These are phyloP conservation scores for Rhodotorula taiwanensis DNA, from an alignment of 768 basidiomycete genomes.

Conservation along the genomic window DNA sequence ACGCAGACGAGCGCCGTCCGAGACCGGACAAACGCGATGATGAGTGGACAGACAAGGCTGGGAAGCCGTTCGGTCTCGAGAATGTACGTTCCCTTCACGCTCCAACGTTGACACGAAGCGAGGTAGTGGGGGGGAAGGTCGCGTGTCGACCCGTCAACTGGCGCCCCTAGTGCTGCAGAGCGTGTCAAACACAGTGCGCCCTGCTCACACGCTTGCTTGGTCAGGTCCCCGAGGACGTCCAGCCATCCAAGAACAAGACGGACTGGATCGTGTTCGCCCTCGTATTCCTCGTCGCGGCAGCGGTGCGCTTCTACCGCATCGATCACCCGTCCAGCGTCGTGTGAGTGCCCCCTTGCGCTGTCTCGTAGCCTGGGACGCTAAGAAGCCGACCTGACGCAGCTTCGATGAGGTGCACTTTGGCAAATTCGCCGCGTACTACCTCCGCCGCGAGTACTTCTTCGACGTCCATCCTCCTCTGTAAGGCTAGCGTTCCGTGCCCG, in stretches of 20 bases:
- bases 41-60: neutral
- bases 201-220: neutral
- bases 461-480: slow-evolving; percentile 91
- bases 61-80: slow-evolving; percentile 22
- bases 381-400: slow-evolving; percentile 12
- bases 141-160: neutral
- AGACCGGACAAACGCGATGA: slow-evolving; percentile 27
- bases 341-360: no score
- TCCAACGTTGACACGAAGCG: no score
- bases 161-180: neutral
- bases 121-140: no score
- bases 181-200: no score
- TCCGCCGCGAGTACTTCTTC: slow-evolving; percentile 90
- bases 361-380: no score
- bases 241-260: slow-evolving; percentile 11
- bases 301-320: slow-evolving; percentile 41
- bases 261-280: slow-evolving; percentile 19
- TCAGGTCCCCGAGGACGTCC: slow-evolving; percentile 22
- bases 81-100: slow-evolving; percentile 4
- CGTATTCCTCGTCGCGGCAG: slow-evolving; percentile 27
- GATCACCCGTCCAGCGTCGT: slow-evolving; percentile 42
- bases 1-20: neutral
- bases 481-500: neutral
- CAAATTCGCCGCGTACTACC: slow-evolving; percentile 93
- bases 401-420: slow-evolving; percentile 65